Conservation (phyloP, 1,284 basidiomycete genomes). For the Heliocybe sulcata region DNA sequence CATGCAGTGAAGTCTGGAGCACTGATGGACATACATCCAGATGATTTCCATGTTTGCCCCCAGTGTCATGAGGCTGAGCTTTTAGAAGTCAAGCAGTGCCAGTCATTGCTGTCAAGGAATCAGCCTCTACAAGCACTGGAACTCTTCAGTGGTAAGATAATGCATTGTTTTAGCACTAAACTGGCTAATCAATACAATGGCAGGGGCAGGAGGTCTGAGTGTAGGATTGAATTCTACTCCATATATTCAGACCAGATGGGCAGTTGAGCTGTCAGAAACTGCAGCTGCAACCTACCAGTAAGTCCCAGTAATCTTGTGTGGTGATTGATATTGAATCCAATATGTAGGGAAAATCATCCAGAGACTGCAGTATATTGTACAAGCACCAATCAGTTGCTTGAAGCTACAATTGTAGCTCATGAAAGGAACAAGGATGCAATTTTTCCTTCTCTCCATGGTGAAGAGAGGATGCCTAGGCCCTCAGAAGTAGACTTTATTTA, state of each 20-base stretch:
- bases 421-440: slow-evolving; percentile 28
- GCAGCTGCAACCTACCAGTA: slow-evolving; percentile 57
- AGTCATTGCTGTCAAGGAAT: slow-evolving; percentile 24
- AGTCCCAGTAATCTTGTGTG: slow-evolving; percentile 11
- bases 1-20: slow-evolving; percentile 18
- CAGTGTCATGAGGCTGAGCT: slow-evolving; percentile 28
- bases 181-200: slow-evolving; percentile 3
- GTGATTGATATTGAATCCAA: slow-evolving; percentile 6
- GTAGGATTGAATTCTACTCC: slow-evolving; percentile 53
- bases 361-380: slow-evolving; percentile 53
- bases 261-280: slow-evolving; percentile 54
- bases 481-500: slow-evolving; percentile 64
- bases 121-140: slow-evolving; percentile 49
- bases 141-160: slow-evolving; percentile 49
- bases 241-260: slow-evolving; percentile 57
- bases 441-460: slow-evolving; percentile 28
- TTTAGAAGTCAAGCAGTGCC: slow-evolving; percentile 18
- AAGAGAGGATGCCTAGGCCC: slow-evolving; percentile 40
- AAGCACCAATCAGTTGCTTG: slow-evolving; percentile 50
- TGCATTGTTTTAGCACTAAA: slow-evolving; percentile 1
- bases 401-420: slow-evolving; percentile 42
- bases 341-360: slow-evolving; percentile 49
- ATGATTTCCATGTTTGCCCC: slow-evolving; percentile 25
- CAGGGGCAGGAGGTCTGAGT: slow-evolving; percentile 66
- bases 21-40: slow-evolving; percentile 20